Conservation (phyloP, 2,329 filamentous ascomycete genomes). For the Thermothelomyces thermophilus region DNA sequence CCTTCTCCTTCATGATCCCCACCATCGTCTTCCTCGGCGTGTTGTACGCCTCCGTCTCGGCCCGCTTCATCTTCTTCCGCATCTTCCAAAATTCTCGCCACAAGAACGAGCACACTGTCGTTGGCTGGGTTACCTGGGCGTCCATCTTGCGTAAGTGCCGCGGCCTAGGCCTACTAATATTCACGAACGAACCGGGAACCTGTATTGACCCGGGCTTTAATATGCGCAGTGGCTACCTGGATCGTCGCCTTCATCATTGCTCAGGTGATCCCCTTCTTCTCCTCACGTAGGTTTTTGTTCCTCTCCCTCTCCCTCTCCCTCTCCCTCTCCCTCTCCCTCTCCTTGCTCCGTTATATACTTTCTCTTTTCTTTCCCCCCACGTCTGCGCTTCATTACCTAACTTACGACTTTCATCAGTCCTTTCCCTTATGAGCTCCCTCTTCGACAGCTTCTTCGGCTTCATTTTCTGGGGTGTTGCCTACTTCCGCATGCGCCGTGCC, state of each 20-base stretch:
- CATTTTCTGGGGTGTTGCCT: slow-evolving; percentile 87
- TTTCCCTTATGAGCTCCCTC: slow-evolving; percentile 75
- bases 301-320: not conserved
- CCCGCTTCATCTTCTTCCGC: slow-evolving; percentile 87
- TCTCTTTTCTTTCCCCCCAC: no score
- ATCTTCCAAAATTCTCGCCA: slow-evolving; percentile 74
- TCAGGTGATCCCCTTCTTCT: slow-evolving; percentile 90
- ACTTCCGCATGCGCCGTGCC: slow-evolving; percentile 65
- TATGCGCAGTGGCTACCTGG: slow-evolving; percentile 64
- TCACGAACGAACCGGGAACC: not conserved
- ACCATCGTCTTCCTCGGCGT: slow-evolving; percentile 90
- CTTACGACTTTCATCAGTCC: slow-evolving; percentile 32
- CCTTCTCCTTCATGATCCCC: slow-evolving; percentile 93
- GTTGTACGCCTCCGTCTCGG: slow-evolving; percentile 82
- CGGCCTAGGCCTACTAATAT: no score
- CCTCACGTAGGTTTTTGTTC: slow-evolving; percentile 52
- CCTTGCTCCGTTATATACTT: no score
- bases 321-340: no score
- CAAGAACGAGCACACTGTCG: slow-evolving; percentile 70
- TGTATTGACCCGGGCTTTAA: not conserved
- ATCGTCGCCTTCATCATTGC: slow-evolving; percentile 87
- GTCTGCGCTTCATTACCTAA: not conserved
- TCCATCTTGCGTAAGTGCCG: slow-evolving; percentile 54
- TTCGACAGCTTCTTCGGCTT: slow-evolving; percentile 94
- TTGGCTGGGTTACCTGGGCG: slow-evolving; percentile 75